A percentile compares a stretch with the other conserved stretches of the same genome.
Conservation (phyloP, 129 eudicot genomes). For the Arctium minus region DNA sequence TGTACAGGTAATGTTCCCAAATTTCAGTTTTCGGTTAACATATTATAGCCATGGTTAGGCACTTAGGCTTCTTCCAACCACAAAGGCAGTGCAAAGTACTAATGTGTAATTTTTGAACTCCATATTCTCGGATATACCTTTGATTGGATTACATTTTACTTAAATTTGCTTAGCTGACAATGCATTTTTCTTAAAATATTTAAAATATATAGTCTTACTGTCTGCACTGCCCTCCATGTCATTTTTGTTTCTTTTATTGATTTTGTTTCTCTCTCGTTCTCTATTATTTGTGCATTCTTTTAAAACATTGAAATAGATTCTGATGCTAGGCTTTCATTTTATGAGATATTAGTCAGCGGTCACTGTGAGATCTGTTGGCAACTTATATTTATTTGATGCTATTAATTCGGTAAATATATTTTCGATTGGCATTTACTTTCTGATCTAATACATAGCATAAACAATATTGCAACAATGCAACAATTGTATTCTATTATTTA, state of each 20-base stretch:
- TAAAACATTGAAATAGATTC: neutral
- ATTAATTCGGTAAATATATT: neutral
- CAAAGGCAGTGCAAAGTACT: neutral
- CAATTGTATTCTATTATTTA: neutral
- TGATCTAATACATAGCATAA: neutral
- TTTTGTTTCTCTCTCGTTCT: neutral
- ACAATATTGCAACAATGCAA: neutral
- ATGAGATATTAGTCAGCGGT: constrained; percentile 6
- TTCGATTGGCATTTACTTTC: neutral
- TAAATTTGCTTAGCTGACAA: constrained; percentile 1
- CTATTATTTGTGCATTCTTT: neutral
- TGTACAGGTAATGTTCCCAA: constrained; percentile 58
- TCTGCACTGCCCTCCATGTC: neutral
- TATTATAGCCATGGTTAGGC: constrained; percentile 11
- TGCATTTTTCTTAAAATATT: neutral
- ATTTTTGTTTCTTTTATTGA: neutral
- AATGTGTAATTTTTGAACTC: neutral
- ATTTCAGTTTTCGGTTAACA: constrained; percentile 3
- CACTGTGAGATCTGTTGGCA: neutral
- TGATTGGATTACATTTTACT: neutral
- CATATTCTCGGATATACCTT: constrained; percentile 11
- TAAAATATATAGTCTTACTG: neutral
- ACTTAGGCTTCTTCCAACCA: constrained; percentile 8
- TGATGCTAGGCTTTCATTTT: neutral
- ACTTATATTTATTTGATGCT: neutral